These are phyloP conservation scores for Rugonectria rugulosa DNA, from an alignment of 2,329 filamentous ascomycete genomes.

Conservation along the genomic window DNA sequence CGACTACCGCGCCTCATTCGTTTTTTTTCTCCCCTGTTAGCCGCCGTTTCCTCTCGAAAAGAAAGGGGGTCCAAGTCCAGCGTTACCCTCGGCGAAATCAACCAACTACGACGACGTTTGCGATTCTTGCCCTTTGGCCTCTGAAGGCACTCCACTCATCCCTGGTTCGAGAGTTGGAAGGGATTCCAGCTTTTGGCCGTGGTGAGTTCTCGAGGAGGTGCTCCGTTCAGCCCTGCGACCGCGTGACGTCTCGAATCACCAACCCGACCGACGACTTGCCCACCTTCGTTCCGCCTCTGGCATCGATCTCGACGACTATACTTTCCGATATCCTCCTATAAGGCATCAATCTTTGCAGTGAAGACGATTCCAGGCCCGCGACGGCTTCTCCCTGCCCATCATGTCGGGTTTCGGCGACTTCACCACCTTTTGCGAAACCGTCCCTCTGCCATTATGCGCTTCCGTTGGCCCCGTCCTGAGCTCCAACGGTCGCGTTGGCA, in stretches of 20 bases:
- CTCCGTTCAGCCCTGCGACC: neutral
- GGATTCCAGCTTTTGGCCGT: neutral
- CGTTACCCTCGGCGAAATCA: constrained; percentile 7
- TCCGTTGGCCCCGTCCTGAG: constrained; percentile 78
- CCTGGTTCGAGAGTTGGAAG: neutral
- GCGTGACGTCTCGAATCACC: no score
- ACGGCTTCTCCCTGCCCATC: constrained; percentile 34
- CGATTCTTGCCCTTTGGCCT: neutral
- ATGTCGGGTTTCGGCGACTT: constrained; percentile 94
- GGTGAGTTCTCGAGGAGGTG: neutral
- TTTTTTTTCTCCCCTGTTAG: constrained; percentile 10
- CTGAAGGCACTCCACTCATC: neutral
- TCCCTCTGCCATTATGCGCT: constrained; percentile 86
- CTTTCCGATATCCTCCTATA: neutral
- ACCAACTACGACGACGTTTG: neutral
- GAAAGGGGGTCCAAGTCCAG: constrained; percentile 12
- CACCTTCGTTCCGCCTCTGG: neutral
- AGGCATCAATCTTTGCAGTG: neutral
- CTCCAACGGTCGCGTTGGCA: constrained; percentile 74
- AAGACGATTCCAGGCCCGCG: neutral
- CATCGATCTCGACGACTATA: neutral
- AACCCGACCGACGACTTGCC: neutral
- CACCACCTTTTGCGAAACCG: constrained; percentile 82
- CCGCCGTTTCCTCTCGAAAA: constrained; percentile 17
- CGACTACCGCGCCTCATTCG: neutral